phyloP scores from a whole-genome alignment of 2,329 filamentous ascomycete genomes.

The Ophioceras dolichostomum region DNA sequence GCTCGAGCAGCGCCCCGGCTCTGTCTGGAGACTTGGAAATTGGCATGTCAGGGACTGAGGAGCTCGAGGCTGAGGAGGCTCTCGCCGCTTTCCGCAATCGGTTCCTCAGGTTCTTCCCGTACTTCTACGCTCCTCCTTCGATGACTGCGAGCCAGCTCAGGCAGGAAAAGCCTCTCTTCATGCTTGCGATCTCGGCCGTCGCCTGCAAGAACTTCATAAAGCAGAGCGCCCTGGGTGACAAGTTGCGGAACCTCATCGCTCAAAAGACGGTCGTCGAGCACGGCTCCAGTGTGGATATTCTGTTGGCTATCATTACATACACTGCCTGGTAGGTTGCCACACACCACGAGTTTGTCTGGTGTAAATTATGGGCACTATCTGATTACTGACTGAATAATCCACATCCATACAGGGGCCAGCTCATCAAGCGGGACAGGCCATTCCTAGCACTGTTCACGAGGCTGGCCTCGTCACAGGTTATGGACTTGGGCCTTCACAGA shows the following conservation, averaged over 20 bases:
- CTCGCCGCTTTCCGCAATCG: constrained; percentile 26
- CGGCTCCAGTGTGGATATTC: constrained; percentile 34
- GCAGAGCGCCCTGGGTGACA: constrained; percentile 25
- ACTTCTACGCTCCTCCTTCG: constrained; percentile 24
- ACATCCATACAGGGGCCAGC: constrained; percentile 11
- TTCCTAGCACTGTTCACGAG: constrained; percentile 28
- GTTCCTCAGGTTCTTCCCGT: constrained; percentile 29
- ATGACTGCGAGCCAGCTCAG: constrained; percentile 24
- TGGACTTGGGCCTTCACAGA: constrained; percentile 32
- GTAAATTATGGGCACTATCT: too few species aligned
- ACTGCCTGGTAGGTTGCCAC: constrained; percentile 30
- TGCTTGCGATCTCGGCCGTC: constrained; percentile 34
- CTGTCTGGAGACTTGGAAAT: too few species aligned
- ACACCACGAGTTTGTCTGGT: too few species aligned
- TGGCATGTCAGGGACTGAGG: constrained; percentile 14
- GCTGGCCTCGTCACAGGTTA: constrained; percentile 26
- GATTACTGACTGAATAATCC: too few species aligned
- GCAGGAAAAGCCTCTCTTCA: constrained; percentile 31
- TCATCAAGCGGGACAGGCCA: constrained; percentile 22
- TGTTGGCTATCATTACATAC: constrained; percentile 24
- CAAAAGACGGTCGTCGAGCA: constrained; percentile 31
- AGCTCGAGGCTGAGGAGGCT: constrained; percentile 22
- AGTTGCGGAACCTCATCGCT: constrained; percentile 28
- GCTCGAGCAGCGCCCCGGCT: neutral
- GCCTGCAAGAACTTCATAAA: constrained; percentile 26